phyloP scores from a whole-genome alignment of 305 asterid genomes.

The Nicotiana rustica region DNA sequence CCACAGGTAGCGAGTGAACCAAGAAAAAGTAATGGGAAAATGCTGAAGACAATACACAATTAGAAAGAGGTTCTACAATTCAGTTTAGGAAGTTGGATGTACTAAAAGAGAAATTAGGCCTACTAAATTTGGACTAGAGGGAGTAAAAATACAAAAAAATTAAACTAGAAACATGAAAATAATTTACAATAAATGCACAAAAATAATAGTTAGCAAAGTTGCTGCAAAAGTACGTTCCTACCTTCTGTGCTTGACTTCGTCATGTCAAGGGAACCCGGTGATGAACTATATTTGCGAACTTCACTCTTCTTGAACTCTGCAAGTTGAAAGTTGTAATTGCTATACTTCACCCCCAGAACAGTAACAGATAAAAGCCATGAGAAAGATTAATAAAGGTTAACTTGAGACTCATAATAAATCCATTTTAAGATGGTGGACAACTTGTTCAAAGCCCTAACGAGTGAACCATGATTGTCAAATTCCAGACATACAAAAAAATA shows the following conservation, averaged over 20 bases:
- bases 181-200: not conserved
- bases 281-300: constrained; percentile 58
- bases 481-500: not conserved
- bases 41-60: not conserved
- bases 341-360: constrained; percentile 10
- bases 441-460: not conserved
- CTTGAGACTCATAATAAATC: not conserved
- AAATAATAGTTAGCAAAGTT: not conserved
- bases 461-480: not conserved
- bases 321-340: constrained; percentile 33
- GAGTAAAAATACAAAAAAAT: constrained; percentile 6
- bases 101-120: constrained; percentile 22
- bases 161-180: constrained; percentile 19
- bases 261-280: constrained; percentile 57
- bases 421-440: constrained; percentile 20
- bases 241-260: constrained; percentile 59
- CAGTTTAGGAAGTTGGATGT: constrained; percentile 1
- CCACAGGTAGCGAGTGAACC: not conserved
- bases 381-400: not conserved
- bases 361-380: not conserved
- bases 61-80: not conserved
- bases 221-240: constrained; percentile 37
- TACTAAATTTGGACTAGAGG: constrained; percentile 26
- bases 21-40: not conserved
- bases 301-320: constrained; percentile 83